Evolutionary conservation across 805 yeast species (phyloP).

Genomic region (Allodekkera sacchari): DNA sequence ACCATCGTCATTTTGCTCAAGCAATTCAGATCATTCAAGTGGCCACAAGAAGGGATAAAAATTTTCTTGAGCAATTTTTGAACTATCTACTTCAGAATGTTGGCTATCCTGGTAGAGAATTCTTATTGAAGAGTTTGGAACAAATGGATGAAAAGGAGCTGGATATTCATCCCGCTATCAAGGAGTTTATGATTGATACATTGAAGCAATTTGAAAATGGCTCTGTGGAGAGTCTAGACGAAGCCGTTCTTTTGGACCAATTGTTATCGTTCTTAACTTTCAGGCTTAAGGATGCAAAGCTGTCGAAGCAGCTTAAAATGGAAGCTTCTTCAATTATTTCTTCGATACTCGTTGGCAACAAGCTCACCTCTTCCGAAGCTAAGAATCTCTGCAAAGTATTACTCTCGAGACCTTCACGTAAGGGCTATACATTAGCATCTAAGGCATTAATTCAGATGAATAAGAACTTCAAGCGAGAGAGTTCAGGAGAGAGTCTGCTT

Average conservation of each 20-base stretch:
- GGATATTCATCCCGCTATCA: conserved; percentile 10
- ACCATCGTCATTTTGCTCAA: conserved; percentile 12
- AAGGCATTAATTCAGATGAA: conserved; percentile 25
- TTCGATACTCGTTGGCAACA: conserved; percentile 12
- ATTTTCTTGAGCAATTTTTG: conserved; percentile 13
- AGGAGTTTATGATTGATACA: conserved; percentile 11
- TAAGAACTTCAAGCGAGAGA: conserved; percentile 7
- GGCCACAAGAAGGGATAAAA: conserved; percentile 16
- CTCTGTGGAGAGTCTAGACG: conserved; percentile 11
- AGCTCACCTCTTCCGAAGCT: conserved; percentile 19
- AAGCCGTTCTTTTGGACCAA: conserved; percentile 16
- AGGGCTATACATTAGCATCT: conserved; percentile 20
- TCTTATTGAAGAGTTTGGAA: conserved; percentile 11
- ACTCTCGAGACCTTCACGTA: conserved; percentile 14
- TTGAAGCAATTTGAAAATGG: conserved; percentile 7
- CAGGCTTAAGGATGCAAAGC: conserved; percentile 1
- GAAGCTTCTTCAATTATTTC: conserved; percentile 8
- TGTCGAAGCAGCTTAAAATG: conserved; percentile 6
- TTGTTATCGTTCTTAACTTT: conserved; percentile 6
- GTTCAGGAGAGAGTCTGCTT: conserved; percentile 4
- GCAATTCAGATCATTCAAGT: conserved; percentile 14
- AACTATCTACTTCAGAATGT: conserved; percentile 9
- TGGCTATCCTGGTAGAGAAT: conserved; percentile 18
- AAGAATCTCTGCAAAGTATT: conserved; percentile 16
- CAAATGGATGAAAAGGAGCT: conserved; percentile 4